phyloP scores from a whole-genome alignment of 164 flowering plant species.

The Liriodendron chinense region DNA sequence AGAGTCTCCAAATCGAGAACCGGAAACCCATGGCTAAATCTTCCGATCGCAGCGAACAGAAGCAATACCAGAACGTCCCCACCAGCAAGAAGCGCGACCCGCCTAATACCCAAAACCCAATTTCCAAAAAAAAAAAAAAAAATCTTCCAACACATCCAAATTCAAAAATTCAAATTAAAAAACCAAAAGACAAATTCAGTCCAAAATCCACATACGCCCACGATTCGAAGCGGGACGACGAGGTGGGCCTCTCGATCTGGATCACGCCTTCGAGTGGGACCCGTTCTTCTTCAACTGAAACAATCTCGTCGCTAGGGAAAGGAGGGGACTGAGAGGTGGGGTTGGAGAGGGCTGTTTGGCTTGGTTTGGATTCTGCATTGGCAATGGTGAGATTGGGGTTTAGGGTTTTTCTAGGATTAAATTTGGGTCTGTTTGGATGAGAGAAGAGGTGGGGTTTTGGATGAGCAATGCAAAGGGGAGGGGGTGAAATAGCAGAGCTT shows the following conservation, averaged over 20 bases:
- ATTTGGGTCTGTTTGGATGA: constrained; percentile 21
- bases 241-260: constrained; percentile 73
- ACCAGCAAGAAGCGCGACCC: constrained; percentile 69
- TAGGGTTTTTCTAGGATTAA: constrained; percentile 16
- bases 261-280: constrained; percentile 93
- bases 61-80: constrained; percentile 83
- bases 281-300: constrained; percentile 45
- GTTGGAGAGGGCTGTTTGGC: constrained; percentile 15
- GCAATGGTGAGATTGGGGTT: constrained; percentile 33
- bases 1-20: constrained; percentile 65
- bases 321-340: constrained; percentile 16
- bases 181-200: neutral
- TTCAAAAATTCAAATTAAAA: neutral
- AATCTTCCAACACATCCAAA: neutral
- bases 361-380: constrained; percentile 33
- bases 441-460: constrained; percentile 33
- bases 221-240: constrained; percentile 32
- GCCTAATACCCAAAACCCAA: constrained; percentile 28
- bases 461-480: constrained; percentile 22
- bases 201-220: constrained; percentile 59
- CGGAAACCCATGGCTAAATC: constrained; percentile 82
- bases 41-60: constrained; percentile 81
- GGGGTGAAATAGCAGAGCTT: constrained; percentile 16
- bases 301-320: constrained; percentile 25
- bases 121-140: neutral